These are phyloP conservation scores for Raffaelea albimanens DNA, from an alignment of 2,329 filamentous ascomycete genomes.

Conservation along the genomic window DNA sequence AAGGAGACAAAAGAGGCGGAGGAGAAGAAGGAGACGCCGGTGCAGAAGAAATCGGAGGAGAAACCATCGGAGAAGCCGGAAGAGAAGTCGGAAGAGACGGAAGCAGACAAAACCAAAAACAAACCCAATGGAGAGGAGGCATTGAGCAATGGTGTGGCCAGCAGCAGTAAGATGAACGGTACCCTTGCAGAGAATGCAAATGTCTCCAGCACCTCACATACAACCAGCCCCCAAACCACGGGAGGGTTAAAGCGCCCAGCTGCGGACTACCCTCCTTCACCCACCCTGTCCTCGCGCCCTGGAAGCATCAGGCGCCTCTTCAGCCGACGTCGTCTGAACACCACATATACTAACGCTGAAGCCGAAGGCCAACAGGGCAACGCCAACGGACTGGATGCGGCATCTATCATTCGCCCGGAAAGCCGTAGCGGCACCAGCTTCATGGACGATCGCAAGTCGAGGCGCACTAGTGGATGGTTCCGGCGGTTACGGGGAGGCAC, in stretches of 20 bases:
- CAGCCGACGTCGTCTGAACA: conserved; percentile 45
- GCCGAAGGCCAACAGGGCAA: conserved; percentile 22
- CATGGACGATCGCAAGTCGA: conserved; percentile 43
- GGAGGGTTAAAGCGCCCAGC: conserved; percentile 35
- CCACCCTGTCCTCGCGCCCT: conserved; percentile 39
- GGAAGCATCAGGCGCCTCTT: conserved; percentile 50
- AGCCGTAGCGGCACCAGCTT: conserved; percentile 41
- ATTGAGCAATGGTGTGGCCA: conserved; percentile 11
- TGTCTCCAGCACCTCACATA: conserved; percentile 21
- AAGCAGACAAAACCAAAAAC: not conserved
- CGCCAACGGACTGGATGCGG: conserved; percentile 11
- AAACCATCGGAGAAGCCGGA: not conserved
- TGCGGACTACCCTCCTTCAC: conserved; percentile 43
- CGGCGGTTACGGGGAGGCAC: conserved; percentile 35
- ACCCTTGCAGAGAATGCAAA: conserved; percentile 16
- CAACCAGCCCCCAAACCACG: conserved; percentile 18
- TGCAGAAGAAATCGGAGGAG: conserved; percentile 13
- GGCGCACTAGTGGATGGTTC: conserved; percentile 51
- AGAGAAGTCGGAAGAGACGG: not conserved
- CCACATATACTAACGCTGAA: conserved; percentile 41
- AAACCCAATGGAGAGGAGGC: not conserved
- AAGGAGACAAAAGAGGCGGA: conserved; percentile 16
- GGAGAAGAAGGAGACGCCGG: conserved; percentile 29
- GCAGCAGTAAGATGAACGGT: conserved; percentile 30
- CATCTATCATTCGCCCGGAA: conserved; percentile 31